These are phyloP conservation scores for Strobilomyces echinocephalus DNA, from an alignment of 768 basidiomycete species.

Conservation along the genomic window DNA sequence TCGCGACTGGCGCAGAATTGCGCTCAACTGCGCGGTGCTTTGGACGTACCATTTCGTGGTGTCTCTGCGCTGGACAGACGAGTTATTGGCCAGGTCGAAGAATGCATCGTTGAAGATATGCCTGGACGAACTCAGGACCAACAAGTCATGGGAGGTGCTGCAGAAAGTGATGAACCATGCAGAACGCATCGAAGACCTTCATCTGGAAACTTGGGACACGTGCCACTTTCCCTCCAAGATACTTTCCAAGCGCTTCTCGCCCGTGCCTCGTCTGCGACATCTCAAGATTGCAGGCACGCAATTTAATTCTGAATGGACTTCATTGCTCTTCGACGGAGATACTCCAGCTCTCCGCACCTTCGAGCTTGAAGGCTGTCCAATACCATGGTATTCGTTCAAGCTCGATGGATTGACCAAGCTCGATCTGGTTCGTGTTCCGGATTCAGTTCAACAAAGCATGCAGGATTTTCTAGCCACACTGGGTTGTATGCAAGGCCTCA, in stretches of 20 bases:
- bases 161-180: background rate
- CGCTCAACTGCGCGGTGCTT: conserved; percentile 35
- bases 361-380: background rate
- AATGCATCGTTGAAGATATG: conserved; percentile 25
- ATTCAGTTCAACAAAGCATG: conserved; percentile 22
- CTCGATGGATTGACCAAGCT: conserved; percentile 32
- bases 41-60: conserved; percentile 35
- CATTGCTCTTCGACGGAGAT: background rate
- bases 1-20: conserved; percentile 40
- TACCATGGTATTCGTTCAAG: background rate
- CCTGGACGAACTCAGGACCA: background rate
- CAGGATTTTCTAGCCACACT: conserved; percentile 32
- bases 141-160: background rate
- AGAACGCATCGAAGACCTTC: conserved; percentile 1
- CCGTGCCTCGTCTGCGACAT: background rate
- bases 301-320: too few species aligned
- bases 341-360: background rate
- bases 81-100: conserved; percentile 42
- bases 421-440: conserved; percentile 24
- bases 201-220: background rate
- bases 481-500: conserved; percentile 31
- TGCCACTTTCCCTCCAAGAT: too few species aligned
- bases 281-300: background rate
- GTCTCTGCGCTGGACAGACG: conserved; percentile 34
- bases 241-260: background rate